These are phyloP conservation scores for Monilinia fructigena DNA, from an alignment of 2,329 filamentous ascomycete genomes.

Conservation along the genomic window DNA sequence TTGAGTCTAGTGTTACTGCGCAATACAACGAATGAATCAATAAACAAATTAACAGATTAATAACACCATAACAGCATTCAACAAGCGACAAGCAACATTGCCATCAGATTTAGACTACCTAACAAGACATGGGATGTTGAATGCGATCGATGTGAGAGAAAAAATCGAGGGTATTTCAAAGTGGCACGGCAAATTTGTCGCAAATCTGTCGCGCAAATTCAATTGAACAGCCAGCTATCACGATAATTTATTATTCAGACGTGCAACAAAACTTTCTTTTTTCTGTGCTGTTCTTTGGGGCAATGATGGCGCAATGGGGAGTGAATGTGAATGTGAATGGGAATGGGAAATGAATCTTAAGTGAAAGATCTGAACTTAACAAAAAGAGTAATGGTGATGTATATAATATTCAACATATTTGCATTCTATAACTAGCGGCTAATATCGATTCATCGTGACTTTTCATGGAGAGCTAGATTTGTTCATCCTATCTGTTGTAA, in stretches of 20 bases:
- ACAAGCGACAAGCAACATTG: too few relatives aligned
- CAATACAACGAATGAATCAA: neutral
- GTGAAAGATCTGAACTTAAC: too few relatives aligned
- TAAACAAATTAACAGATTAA: neutral
- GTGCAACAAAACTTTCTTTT: neutral
- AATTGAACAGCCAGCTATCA: too few relatives aligned
- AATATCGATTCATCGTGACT: neutral
- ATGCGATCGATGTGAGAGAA: neutral
- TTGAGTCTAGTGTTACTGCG: neutral
- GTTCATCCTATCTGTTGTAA: neutral
- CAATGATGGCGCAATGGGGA: too few relatives aligned
- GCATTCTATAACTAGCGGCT: too few relatives aligned
- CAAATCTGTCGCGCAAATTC: neutral
- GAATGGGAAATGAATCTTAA: too few relatives aligned
- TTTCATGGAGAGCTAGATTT: neutral
- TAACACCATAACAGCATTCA: neutral
- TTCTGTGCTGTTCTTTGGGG: neutral
- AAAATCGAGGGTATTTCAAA: neutral
- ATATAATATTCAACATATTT: too few relatives aligned
- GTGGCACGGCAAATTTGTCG: neutral
- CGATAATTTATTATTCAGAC: neutral
- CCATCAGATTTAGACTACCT: neutral
- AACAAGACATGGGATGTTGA: neutral
- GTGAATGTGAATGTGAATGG: too few relatives aligned
- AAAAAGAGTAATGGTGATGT: too few relatives aligned